Evolutionary conservation across 805 yeast genomes (phyloP), one percentile per base, ranked within the genome.

Genomic region (Spathaspora girioi): DNA sequence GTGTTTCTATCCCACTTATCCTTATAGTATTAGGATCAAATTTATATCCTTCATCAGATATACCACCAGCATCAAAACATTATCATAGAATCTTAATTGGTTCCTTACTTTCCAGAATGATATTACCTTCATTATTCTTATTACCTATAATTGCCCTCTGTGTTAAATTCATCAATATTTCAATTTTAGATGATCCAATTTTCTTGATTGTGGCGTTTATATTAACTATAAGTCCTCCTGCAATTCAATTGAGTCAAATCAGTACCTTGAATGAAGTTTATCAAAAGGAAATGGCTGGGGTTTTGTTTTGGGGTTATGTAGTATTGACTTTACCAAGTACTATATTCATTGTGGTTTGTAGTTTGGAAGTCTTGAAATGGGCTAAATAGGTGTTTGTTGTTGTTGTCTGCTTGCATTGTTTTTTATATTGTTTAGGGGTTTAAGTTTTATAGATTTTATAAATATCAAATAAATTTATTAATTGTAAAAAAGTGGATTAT

Each of bases 281-380:
- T 65, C 92, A 87, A 63, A 83, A 80, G 60, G 96, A 87, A 66
- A 87, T 87, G 93, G 85, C 89, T 0, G 89, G 89, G 27, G 87
- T 87, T 15, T 70, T 87, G 56, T 87, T 87, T 56, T 87, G 92
- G 87, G 93, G 94, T 5, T 87, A 87, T 58, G 93, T 82, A 15
- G 77, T 87, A 1, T 68, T 87, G 56, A 86, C 92, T 14, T 72
- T 87, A 50, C 96, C 96, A 0, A 83, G 87, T 3, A 86, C 93
- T 27, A 87, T 87, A 32, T 67, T 79, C 42, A 83, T 86, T 50
- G 93, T 87, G 27, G 87, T 85, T 20, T 76, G 83, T 7, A 81
- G 89, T 43, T 78, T 87, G 59, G 77, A 79, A 58, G 86, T 81
- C 8, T 66, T 82, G 49, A 75, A 80, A 26, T 82, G 86, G 85